phyloP scores from a whole-genome alignment of 768 basidiomycete species.

The Lactarius pseudohatsudake region DNA sequence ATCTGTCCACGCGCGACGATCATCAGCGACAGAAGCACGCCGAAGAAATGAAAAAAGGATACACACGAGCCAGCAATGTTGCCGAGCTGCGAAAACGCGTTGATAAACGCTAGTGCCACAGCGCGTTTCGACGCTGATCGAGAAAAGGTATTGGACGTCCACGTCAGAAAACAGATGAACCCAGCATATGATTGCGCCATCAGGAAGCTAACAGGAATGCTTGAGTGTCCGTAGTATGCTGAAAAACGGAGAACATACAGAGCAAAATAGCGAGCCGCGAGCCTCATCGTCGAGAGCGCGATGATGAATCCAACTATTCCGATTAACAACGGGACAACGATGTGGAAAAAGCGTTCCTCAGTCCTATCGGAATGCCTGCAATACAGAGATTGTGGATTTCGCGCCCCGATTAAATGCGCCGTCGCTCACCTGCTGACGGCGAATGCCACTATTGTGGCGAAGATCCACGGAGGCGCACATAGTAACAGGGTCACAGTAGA shows the following conservation, averaged over 20 bases:
- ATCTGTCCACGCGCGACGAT: constrained; percentile 38
- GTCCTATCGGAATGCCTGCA: constrained; percentile 66
- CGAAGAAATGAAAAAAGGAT: constrained; percentile 1
- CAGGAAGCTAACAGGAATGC: constrained; percentile 52
- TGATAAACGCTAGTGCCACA: constrained; percentile 81
- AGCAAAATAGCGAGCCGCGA: constrained; percentile 61
- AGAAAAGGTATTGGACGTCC: constrained; percentile 61
- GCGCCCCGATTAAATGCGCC: background rate
- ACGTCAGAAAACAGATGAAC: constrained; percentile 62
- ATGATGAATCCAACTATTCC: constrained; percentile 72
- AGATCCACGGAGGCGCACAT: constrained; percentile 76
- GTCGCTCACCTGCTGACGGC: constrained; percentile 42
- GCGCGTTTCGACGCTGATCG: constrained; percentile 86
- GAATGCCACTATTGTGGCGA: constrained; percentile 59
- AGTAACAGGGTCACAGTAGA: constrained; percentile 67
- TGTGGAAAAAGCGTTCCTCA: constrained; percentile 73
- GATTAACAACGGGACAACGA: constrained; percentile 48
- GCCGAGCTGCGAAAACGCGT: constrained; percentile 78
- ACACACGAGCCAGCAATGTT: constrained; percentile 83
- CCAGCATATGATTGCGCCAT: constrained; percentile 75
- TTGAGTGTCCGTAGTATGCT: background rate
- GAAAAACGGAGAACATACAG: constrained; percentile 42
- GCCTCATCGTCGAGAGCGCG: constrained; percentile 62
- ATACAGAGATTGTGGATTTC: background rate
- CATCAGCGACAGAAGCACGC: constrained; percentile 9